phyloP scores from a whole-genome alignment of 495 filamentous ascomycete species.

The Xylaria flabelliformis region DNA sequence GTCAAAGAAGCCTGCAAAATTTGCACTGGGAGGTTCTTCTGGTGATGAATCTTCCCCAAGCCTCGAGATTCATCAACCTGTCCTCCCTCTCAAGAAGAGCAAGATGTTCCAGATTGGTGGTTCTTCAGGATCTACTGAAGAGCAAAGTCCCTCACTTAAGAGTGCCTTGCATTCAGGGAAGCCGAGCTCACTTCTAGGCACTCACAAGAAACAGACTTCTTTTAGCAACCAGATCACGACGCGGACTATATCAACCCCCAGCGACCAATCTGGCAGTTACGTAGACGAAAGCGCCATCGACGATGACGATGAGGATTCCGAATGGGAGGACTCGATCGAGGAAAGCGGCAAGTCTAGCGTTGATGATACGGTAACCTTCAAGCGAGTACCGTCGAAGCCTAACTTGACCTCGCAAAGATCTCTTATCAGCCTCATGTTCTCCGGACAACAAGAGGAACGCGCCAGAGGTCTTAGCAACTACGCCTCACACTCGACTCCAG shows the following conservation, averaged over 20 bases:
- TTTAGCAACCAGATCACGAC: slow-evolving; percentile 80
- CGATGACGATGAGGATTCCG: slow-evolving; percentile 84
- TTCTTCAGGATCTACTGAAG: slow-evolving; percentile 70
- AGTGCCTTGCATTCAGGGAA: slow-evolving; percentile 62
- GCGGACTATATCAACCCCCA: slow-evolving; percentile 65
- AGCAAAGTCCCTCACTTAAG: slow-evolving; percentile 81
- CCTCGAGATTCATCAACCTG: slow-evolving; percentile 54
- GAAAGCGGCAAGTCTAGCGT: slow-evolving; percentile 82
- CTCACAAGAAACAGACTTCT: slow-evolving; percentile 79
- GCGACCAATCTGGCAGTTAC: slow-evolving; percentile 74
- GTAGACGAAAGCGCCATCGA: slow-evolving; percentile 85
- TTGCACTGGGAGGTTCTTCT: slow-evolving; percentile 62
- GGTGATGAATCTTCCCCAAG: slow-evolving; percentile 55
- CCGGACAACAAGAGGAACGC: slow-evolving; percentile 69
- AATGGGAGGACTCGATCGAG: slow-evolving; percentile 94
- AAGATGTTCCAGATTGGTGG: slow-evolving; percentile 83
- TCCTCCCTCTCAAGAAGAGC: slow-evolving; percentile 61
- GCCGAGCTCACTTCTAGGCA: slow-evolving; percentile 50
- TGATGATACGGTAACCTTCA: slow-evolving; percentile 80
- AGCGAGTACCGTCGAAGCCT: slow-evolving; percentile 86
- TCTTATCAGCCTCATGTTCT: slow-evolving; percentile 87
- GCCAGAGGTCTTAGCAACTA: slow-evolving; percentile 67
- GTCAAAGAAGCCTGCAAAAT: slow-evolving; percentile 57
- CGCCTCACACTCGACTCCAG: slow-evolving; percentile 81
- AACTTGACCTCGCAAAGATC: slow-evolving; percentile 87